Base-by-base conservation (phyloP, 768 basidiomycete species). In the Pulveroboletus ravenelii region DNA sequence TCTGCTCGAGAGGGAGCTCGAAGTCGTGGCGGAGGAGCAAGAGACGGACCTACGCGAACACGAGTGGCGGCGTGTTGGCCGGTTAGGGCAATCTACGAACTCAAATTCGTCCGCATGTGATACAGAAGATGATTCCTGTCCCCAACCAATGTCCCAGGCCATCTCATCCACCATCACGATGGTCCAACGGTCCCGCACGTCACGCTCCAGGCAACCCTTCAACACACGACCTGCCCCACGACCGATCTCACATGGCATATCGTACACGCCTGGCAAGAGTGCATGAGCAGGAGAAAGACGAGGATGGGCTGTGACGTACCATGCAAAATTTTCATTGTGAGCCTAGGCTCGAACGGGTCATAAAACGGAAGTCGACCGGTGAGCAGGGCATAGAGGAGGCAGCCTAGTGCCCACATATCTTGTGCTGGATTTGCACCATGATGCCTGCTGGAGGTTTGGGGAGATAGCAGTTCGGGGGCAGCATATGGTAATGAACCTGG, bases 331-430 rank as follows among this genome's bases (percentile, higher is more conserved):
- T 94, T 94, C 80, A 92, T 85, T 45, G 91, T 87, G 50, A 98
- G 68, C 31, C 95, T 74, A 1, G 93, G 93, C 67, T 99, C 95
- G 61, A 89, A 99, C 0, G 86, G 72, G 67, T 99, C 95, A 31
- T 64, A 71, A 65, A 97, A 97, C 0, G 96, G 96, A 7, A 98
- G 73, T n/a, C 75, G 73, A 3, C 93, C 93, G 0, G 84, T 84
- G 17, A 98, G 76, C 1, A 99, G 74, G 8, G 86, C 83, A 63
- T 93, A 90, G 2, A 99, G 81, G 55, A 96, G 78, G 48, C 93
- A 84, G 0, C 96, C 96, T 3, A 97, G 72, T 0, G 96, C 93
- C 96, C 96, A 99, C 27, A 98, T 84, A 56, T 99, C 96, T 62
- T 93, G 90, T 0, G 89, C 82, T 2, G 93, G 86, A 58, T 81